Evolutionary conservation across 2,329 filamentous ascomycete species (phyloP).

Genomic region (Alternaria hordeiaustralica): DNA sequence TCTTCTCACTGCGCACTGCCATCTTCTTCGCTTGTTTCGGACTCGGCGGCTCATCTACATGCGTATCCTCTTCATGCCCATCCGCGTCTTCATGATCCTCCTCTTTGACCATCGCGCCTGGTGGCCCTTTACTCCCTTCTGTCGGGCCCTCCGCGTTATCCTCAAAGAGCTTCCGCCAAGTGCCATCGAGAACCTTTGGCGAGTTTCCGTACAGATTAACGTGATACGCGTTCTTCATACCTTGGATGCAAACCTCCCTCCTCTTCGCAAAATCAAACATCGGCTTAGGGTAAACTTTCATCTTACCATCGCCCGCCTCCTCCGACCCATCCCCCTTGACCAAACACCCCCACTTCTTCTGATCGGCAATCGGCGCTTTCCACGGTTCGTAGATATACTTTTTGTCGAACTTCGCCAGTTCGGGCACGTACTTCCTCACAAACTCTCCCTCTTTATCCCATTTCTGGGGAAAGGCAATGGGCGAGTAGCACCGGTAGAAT

Average conservation of each 20-base stretch:
- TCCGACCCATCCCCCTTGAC: constrained; percentile 56
- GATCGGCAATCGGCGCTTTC: constrained; percentile 72
- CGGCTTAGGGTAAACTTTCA: constrained; percentile 69
- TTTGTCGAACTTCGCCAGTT: constrained; percentile 65
- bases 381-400: constrained; percentile 83
- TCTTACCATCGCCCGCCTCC: constrained; percentile 50
- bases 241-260: constrained; percentile 67
- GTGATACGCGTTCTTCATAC: constrained; percentile 74
- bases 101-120: constrained; percentile 47
- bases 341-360: constrained; percentile 71
- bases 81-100: constrained; percentile 22
- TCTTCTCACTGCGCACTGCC: constrained; percentile 66
- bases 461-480: constrained; percentile 75
- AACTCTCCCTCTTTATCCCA: constrained; percentile 74
- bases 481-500: constrained; percentile 74
- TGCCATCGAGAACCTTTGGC: constrained; percentile 66
- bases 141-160: constrained; percentile 56
- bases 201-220: constrained; percentile 71
- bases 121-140: constrained; percentile 47
- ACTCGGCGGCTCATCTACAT: constrained; percentile 8
- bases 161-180: constrained; percentile 59
- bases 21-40: constrained; percentile 24
- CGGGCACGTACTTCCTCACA: constrained; percentile 70
- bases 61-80: constrained; percentile 18
- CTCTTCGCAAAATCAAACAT: constrained; percentile 77